Percentiles rank a stretch among this genome's conserved stretches.
These are phyloP conservation scores for Kluyveromyces nonfermentans DNA, from an alignment of 805 yeast species.

Conservation along the genomic window DNA sequence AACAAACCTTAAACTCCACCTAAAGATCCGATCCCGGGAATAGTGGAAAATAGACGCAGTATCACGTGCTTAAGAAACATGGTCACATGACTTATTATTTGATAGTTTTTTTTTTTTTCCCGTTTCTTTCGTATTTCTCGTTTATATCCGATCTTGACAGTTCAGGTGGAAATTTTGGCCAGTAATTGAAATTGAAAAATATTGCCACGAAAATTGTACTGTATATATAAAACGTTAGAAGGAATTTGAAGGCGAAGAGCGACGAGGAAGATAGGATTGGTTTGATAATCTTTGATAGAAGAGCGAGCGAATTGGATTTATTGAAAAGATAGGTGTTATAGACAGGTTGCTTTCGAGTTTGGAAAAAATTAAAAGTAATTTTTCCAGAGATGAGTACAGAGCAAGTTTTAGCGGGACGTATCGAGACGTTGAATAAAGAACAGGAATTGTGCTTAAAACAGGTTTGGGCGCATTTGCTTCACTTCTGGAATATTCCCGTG, in stretches of 20 bases:
- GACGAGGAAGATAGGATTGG: no score
- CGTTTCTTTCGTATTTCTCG: no score
- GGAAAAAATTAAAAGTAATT: background rate
- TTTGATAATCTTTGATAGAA: no score
- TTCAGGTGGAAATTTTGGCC: no score
- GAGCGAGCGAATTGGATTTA: no score
- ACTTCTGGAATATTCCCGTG: constrained; percentile 45
- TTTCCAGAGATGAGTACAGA: background rate
- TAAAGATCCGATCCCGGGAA: background rate
- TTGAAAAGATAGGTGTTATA: no score
- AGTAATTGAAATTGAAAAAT: background rate
- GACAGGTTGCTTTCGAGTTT: background rate
- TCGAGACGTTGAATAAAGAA: constrained; percentile 39
- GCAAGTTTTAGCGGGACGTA: constrained; percentile 32
- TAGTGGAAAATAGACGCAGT: no score
- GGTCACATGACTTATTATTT: no score
- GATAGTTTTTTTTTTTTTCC: no score
- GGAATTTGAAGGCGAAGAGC: background rate
- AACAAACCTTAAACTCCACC: background rate
- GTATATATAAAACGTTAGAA: background rate
- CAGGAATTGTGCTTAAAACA: constrained; percentile 61
- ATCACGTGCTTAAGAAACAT: no score
- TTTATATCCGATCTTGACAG: no score
- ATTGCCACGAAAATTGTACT: background rate
- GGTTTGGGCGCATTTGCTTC: constrained; percentile 57